These are phyloP conservation scores for Boletus mariae DNA, from an alignment of 1,284 basidiomycete species.

Conservation along the genomic window DNA sequence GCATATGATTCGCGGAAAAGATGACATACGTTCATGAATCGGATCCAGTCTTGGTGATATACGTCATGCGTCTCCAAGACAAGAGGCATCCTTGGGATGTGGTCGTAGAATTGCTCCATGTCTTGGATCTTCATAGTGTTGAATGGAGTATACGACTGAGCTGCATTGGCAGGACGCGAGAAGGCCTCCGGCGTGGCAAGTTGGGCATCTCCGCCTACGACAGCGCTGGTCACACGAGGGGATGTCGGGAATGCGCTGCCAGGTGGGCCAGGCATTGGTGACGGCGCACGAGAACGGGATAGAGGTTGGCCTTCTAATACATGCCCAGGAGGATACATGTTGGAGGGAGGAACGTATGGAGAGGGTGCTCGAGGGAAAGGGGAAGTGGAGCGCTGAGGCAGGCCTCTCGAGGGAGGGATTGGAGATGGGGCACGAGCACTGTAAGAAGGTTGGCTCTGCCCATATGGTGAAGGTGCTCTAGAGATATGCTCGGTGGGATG, in stretches of 20 bases:
- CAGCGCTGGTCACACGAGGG: conserved; percentile 29
- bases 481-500: conserved; percentile 23
- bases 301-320: conserved; percentile 49
- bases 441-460: conserved; percentile 24
- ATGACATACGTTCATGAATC: conserved; percentile 62
- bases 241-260: conserved; percentile 26
- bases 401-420: conserved; percentile 26
- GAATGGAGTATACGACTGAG: conserved; percentile 66
- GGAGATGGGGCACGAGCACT: conserved; percentile 27
- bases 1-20: neutral
- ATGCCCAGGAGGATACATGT: conserved; percentile 52
- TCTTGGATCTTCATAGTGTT: conserved; percentile 65
- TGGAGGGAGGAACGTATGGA: conserved; percentile 27
- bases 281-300: conserved; percentile 33
- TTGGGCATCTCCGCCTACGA: conserved; percentile 32
- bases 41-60: conserved; percentile 69
- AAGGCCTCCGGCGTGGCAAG: conserved; percentile 67
- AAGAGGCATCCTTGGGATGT: conserved; percentile 64
- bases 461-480: conserved; percentile 27
- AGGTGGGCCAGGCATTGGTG: conserved; percentile 35
- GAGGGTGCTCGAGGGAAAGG: conserved; percentile 37
- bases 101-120: conserved; percentile 67
- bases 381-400: conserved; percentile 32
- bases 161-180: conserved; percentile 61
- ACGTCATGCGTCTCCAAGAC: conserved; percentile 75